Evolutionary conservation across 805 yeast species (phyloP).

Genomic region (Metschnikowia vanudenii): DNA sequence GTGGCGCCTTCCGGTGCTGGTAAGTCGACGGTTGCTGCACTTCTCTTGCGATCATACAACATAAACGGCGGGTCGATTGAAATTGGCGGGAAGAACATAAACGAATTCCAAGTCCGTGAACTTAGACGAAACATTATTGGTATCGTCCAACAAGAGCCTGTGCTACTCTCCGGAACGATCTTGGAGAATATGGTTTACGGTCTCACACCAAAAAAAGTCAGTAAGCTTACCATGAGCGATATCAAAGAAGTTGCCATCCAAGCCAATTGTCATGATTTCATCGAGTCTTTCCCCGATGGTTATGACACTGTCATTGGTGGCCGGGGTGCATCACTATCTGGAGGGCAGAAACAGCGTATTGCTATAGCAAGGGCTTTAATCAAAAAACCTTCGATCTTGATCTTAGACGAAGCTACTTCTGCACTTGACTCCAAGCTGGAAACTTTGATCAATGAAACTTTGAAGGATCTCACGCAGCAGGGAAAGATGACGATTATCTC

Average conservation of each 20-base stretch:
- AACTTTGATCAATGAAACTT: slow-evolving; percentile 42
- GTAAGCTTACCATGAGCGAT: slow-evolving; percentile 40
- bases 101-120: slow-evolving; percentile 46
- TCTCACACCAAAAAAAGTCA: slow-evolving; percentile 36
- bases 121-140: slow-evolving; percentile 52
- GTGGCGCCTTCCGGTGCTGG: slow-evolving; percentile 65
- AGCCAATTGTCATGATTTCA: slow-evolving; percentile 60
- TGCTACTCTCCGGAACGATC: slow-evolving; percentile 53
- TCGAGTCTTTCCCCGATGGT: slow-evolving; percentile 55
- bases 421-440: slow-evolving; percentile 58
- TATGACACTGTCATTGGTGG: slow-evolving; percentile 57
- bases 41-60: slow-evolving; percentile 52
- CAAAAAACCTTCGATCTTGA: slow-evolving; percentile 60
- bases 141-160: slow-evolving; percentile 63
- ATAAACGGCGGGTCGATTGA: slow-evolving; percentile 47
- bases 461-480: slow-evolving; percentile 34
- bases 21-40: slow-evolving; percentile 55
- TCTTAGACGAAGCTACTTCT: slow-evolving; percentile 70
- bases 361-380: slow-evolving; percentile 75
- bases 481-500: slow-evolving; percentile 45
- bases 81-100: slow-evolving; percentile 52
- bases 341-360: slow-evolving; percentile 76
- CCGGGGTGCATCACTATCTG: slow-evolving; percentile 59
- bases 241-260: slow-evolving; percentile 43
- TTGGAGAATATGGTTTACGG: slow-evolving; percentile 59